These are phyloP conservation scores for Boechera divaricarpa DNA, from an alignment of 345 rosid genomes.

Conservation along the genomic window DNA sequence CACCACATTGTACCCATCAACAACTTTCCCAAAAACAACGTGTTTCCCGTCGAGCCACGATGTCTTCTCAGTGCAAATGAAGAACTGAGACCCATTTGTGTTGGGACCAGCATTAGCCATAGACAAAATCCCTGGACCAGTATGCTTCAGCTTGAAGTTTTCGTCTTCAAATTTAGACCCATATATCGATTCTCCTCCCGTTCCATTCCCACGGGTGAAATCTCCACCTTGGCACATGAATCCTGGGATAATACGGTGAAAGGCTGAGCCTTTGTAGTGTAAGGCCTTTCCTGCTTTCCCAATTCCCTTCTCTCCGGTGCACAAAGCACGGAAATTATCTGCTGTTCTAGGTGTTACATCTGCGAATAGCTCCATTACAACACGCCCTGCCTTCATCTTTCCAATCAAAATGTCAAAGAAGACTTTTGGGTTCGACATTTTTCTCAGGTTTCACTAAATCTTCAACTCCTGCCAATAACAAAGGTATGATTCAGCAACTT, in stretches of 20 bases:
- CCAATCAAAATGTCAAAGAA: constrained; percentile 80
- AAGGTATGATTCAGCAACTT: constrained; percentile 1
- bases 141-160: constrained; percentile 80
- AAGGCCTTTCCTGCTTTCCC: constrained; percentile 64
- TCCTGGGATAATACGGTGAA: constrained; percentile 83
- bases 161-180: constrained; percentile 76
- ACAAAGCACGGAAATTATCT: constrained; percentile 76
- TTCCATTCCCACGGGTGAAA: constrained; percentile 86
- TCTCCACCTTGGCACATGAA: constrained; percentile 98
- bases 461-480: constrained; percentile 27
- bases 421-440: constrained; percentile 74
- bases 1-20: constrained; percentile 73
- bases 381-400: constrained; percentile 61
- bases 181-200: constrained; percentile 85
- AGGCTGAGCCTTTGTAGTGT: constrained; percentile 79
- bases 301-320: constrained; percentile 82
- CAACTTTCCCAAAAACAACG: constrained; percentile 87
- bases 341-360: constrained; percentile 79
- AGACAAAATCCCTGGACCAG: constrained; percentile 70
- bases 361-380: constrained; percentile 84
- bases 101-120: constrained; percentile 85
- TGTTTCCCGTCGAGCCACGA: constrained; percentile 90
- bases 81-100: constrained; percentile 89
- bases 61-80: constrained; percentile 79
- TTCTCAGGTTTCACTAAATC: constrained; percentile 7